A percentile compares a stretch with the other conserved stretches of the same genome.
Conservation (phyloP, 768 basidiomycete genomes). For the Lentinula aciculospora region DNA sequence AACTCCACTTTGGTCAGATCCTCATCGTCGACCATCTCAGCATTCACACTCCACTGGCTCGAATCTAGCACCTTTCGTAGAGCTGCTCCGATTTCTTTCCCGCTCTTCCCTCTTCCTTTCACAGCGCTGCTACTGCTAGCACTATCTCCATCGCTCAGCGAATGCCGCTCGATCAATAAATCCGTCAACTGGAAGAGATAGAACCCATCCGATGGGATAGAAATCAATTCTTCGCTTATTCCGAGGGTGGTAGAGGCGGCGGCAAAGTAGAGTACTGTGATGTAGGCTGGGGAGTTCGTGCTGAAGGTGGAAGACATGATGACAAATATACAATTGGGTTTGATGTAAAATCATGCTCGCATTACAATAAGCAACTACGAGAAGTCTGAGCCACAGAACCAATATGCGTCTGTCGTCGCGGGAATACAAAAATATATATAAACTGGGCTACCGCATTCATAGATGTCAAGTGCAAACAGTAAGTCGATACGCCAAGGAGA, state of each 20-base stretch:
- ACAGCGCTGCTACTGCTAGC: background rate
- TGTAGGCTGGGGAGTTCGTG: slow-evolving; percentile 8
- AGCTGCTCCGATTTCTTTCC: background rate
- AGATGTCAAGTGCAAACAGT: no score
- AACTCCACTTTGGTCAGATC: slow-evolving; percentile 42
- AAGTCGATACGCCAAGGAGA: no score
- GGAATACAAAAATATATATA: no score
- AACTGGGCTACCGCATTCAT: no score
- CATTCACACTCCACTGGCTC: slow-evolving; percentile 77
- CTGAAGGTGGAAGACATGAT: background rate
- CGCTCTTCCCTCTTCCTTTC: background rate
- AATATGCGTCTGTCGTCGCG: no score
- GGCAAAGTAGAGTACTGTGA: slow-evolving; percentile 52
- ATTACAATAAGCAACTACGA: no score
- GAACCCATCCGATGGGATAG: slow-evolving; percentile 41
- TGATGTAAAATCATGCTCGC: no score
- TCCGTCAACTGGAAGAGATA: slow-evolving; percentile 44
- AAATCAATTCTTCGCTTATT: slow-evolving; percentile 45
- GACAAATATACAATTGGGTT: no score
- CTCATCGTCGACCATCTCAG: slow-evolving; percentile 60
- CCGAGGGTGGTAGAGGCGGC: slow-evolving; percentile 69
- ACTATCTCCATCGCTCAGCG: slow-evolving; percentile 24
- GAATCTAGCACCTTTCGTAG: slow-evolving; percentile 40
- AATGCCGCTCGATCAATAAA: slow-evolving; percentile 51
- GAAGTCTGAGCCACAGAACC: no score